Conservation (phyloP, 345 rosid genomes). For the Cardamine occulta region DNA sequence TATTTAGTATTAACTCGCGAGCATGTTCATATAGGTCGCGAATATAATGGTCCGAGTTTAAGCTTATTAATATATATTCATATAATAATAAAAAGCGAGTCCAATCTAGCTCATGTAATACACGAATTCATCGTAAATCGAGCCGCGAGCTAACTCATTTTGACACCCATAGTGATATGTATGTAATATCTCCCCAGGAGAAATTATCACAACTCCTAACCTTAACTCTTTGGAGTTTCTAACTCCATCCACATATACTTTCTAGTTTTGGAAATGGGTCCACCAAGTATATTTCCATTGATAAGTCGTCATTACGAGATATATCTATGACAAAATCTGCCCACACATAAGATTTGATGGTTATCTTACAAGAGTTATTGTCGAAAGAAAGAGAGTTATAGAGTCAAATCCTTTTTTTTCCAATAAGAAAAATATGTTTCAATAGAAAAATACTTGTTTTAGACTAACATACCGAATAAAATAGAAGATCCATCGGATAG, state of each 20-base stretch:
- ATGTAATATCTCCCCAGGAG: neutral
- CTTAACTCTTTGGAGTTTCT: neutral
- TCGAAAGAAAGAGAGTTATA: neutral
- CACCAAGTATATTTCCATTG: neutral
- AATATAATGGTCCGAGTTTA: no score
- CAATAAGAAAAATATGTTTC: no score
- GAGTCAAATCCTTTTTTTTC: neutral
- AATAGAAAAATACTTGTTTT: neutral
- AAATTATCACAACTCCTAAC: neutral
- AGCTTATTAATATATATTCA: no score
- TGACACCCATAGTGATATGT: neutral
- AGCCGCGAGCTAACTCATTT: no score
- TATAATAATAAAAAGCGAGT: no score
- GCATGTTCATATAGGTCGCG: no score
- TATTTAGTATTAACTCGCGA: no score
- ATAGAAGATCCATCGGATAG: no score
- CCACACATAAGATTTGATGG: neutral
- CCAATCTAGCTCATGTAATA: no score
- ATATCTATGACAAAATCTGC: neutral
- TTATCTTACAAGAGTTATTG: neutral
- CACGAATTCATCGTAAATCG: no score
- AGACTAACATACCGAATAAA: no score
- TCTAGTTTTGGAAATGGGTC: neutral
- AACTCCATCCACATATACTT: neutral
- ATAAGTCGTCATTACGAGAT: neutral